Percentiles rank a stretch among this genome's conserved stretches.
These are phyloP conservation scores for Lactarius hengduanensis DNA, from an alignment of 768 basidiomycete species.

Conservation along the genomic window DNA sequence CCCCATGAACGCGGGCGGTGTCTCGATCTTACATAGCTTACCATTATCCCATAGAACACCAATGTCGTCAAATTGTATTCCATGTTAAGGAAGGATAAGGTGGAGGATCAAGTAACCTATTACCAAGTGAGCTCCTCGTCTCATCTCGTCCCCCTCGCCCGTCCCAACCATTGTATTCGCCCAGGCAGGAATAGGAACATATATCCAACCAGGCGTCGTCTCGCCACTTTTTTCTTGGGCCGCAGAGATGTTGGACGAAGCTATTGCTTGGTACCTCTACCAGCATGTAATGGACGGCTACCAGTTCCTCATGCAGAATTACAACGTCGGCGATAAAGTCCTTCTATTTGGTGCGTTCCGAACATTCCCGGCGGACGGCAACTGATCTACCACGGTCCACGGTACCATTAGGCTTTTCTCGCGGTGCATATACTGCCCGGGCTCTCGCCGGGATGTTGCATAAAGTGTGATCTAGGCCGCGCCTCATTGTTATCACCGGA, in stretches of 20 bases:
- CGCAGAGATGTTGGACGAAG: conserved; percentile 63
- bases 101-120: conserved; percentile 46
- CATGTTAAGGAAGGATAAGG: conserved; percentile 39
- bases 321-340: conserved; percentile 67
- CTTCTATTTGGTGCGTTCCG: conserved; percentile 60
- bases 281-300: conserved; percentile 75
- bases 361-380: conserved; percentile 11
- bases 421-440: conserved; percentile 64
- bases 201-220: conserved; percentile 64
- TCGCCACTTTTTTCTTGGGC: conserved; percentile 56
- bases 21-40: background rate
- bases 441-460: conserved; percentile 74
- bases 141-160: background rate
- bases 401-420: conserved; percentile 62
- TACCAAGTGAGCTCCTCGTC: conserved; percentile 55
- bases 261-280: conserved; percentile 75
- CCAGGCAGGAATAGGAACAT: conserved; percentile 49
- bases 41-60: conserved; percentile 37
- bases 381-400: background rate
- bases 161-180: background rate
- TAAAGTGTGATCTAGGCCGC: conserved; percentile 38
- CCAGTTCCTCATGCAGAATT: conserved; percentile 76
- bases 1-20: background rate
- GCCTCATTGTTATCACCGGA: background rate
- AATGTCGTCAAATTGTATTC: conserved; percentile 43